Evolutionary conservation across 2,329 filamentous ascomycete genomes (phyloP).

Genomic region (Akanthomyces muscarius): DNA sequence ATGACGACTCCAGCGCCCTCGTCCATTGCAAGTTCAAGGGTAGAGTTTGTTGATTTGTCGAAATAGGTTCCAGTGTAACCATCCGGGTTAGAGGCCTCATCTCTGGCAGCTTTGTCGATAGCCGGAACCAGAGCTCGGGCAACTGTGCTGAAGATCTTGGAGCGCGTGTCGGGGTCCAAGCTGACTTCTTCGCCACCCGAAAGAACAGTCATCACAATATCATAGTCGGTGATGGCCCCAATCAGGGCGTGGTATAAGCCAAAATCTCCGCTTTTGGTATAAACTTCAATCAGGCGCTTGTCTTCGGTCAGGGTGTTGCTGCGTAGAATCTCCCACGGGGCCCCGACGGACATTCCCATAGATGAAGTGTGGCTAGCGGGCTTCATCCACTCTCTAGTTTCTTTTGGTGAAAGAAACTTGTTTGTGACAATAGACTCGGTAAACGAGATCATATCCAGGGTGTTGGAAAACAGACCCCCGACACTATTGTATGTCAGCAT

Average conservation of each 20-base stretch:
- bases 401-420: slow-evolving; percentile 35
- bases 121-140: slow-evolving; percentile 36
- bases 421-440: slow-evolving; percentile 39
- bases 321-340: slow-evolving; percentile 46
- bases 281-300: slow-evolving; percentile 41
- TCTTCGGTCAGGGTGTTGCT: slow-evolving; percentile 33
- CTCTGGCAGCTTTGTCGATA: slow-evolving; percentile 39
- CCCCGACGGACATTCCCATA: slow-evolving; percentile 37
- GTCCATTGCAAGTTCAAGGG: slow-evolving; percentile 35
- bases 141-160: slow-evolving; percentile 27
- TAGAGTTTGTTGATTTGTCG: slow-evolving; percentile 37
- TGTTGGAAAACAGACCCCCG: slow-evolving; percentile 40
- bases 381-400: slow-evolving; percentile 45
- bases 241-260: slow-evolving; percentile 38
- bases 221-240: slow-evolving; percentile 44
- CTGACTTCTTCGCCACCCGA: slow-evolving; percentile 30
- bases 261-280: slow-evolving; percentile 44
- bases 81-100: slow-evolving; percentile 26
- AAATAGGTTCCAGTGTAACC: slow-evolving; percentile 36
- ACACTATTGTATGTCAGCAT: slow-evolving; percentile 24
- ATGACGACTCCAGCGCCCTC: slow-evolving; percentile 37
- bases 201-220: slow-evolving; percentile 39
- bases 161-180: slow-evolving; percentile 19
- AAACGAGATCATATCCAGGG: slow-evolving; percentile 39
- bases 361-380: slow-evolving; percentile 36